Conservation (phyloP, 2,329 filamentous ascomycete species). For the Tolypocladium album region DNA sequence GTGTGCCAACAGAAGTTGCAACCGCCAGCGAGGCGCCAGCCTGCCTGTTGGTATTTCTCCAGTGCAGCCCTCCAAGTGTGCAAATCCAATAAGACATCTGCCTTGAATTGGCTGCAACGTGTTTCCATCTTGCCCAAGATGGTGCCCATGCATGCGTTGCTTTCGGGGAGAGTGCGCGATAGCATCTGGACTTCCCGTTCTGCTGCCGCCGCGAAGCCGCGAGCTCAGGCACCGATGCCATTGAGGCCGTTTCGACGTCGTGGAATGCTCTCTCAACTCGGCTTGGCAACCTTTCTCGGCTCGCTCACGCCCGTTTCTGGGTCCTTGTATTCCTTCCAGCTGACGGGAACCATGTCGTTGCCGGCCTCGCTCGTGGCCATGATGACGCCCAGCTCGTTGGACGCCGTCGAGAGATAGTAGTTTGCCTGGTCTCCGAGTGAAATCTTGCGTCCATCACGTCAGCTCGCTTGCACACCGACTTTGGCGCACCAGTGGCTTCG, state of each 20-base stretch:
- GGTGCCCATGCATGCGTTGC: neutral
- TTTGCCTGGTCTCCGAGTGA: conserved; percentile 87
- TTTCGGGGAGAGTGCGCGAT: neutral
- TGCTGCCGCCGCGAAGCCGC: neutral
- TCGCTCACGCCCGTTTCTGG: conserved; percentile 67
- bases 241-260: neutral
- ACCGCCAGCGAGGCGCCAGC: neutral
- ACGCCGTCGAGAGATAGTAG: conserved; percentile 89
- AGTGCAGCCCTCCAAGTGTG: neutral
- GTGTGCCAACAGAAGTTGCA: neutral
- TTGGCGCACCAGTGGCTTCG: neutral
- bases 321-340: conserved; percentile 92
- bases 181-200: neutral
- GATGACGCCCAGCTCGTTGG: conserved; percentile 86
- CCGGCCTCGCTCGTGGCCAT: conserved; percentile 83
- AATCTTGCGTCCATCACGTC: conserved; percentile 38
- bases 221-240: neutral
- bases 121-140: neutral
- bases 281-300: conserved; percentile 86
- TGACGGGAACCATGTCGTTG: conserved; percentile 84
- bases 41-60: neutral
- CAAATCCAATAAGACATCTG: neutral
- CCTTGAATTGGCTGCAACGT: neutral
- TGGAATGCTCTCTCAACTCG: conserved; percentile 46
- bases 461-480: neutral